phyloP scores from a whole-genome alignment of 1,139 yeast species.

The Saccharomycopsis hybrid region DNA sequence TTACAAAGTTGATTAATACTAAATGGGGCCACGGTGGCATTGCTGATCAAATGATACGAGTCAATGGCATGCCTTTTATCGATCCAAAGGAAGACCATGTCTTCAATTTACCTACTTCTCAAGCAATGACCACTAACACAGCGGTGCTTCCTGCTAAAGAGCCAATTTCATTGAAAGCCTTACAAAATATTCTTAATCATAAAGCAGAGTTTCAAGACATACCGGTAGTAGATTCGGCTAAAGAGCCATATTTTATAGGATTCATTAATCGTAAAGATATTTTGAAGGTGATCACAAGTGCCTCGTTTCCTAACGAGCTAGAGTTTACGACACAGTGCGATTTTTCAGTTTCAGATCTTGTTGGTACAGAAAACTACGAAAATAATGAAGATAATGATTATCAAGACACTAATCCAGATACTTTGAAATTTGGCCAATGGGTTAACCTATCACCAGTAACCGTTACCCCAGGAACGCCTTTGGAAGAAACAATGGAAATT shows the following conservation, averaged over 20 bases:
- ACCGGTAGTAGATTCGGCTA: slow-evolving; percentile 14
- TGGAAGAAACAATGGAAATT: slow-evolving; percentile 60
- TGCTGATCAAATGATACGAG: slow-evolving; percentile 89
- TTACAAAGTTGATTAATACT: slow-evolving; percentile 72
- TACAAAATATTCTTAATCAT: slow-evolving; percentile 19
- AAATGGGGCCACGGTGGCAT: slow-evolving; percentile 79
- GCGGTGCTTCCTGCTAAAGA: slow-evolving; percentile 13
- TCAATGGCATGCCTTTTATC: slow-evolving; percentile 82
- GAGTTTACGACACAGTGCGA: slow-evolving; percentile 22
- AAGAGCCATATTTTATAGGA: slow-evolving; percentile 24
- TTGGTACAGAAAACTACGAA: slow-evolving; percentile 2
- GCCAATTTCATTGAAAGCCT: slow-evolving; percentile 30
- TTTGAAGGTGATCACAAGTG: slow-evolving; percentile 7
- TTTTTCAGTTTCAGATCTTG: slow-evolving; percentile 20
- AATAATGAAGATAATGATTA: too few relatives aligned
- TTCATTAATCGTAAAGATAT: slow-evolving; percentile 24
- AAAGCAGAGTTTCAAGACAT: slow-evolving; percentile 23
- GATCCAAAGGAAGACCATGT: slow-evolving; percentile 61
- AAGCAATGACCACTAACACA: slow-evolving; percentile 53
- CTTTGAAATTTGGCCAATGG: slow-evolving; percentile 29
- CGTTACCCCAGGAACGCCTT: slow-evolving; percentile 46
- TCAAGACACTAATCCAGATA: too few relatives aligned
- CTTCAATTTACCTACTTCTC: slow-evolving; percentile 43
- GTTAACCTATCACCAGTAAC: slow-evolving; percentile 41
- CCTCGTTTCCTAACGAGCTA: slow-evolving; percentile 12